Base-by-base conservation (phyloP, 2,329 filamentous ascomycete species). In the Fusarium domesticum region DNA sequence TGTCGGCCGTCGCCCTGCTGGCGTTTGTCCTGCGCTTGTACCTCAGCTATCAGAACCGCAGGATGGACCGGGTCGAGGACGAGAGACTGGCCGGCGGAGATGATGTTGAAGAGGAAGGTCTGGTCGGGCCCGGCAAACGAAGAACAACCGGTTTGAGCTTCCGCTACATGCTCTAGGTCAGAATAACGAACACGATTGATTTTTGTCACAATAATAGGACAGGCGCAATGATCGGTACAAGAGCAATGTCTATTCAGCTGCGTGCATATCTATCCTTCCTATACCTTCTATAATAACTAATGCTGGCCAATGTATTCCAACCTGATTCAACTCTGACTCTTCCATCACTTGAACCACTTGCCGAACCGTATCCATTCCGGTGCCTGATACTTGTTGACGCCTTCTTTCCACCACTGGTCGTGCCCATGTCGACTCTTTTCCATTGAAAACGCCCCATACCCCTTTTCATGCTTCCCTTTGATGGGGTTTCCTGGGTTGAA, bases 1-100 rank as follows among this genome's bases (percentile, higher is more conserved):
- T 88, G 83, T 51, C 76, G 3, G 64, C 69, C 2, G 83, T 87
- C 5, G 81, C 79, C 2, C 45, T 72, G 0, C 58, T 87, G 46
- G 81, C 81, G 0, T 50, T 73, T 23, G 58, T 66, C 8, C 63
- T 87, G 64, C 73, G 83, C 42, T 45, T 70, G n/a, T 71, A 80
- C 20, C 59, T 87, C 28, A 62, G 61, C 35, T 62, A 72, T 41
- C 66, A 71, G 59, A 87, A 87, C 56, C 53, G 64, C 14, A 67
- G 54, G 45, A 61, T 74, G 46, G 73, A 76, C 40, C 45, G 45
- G 30, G 60, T 58, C 25, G 68, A 66, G 25, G 51, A 53, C 14
- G 61, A 61, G 45, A 48, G 51, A 37, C 32, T 42, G 14, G 51
- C 40, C 4, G 51, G 50, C 1, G 52, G 48, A 11, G 56, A 54